A percentile compares a stretch with the other conserved stretches of the same genome.
Evolutionary conservation across 805 yeast species (phyloP).

Genomic region (Ogataea methylovora): DNA sequence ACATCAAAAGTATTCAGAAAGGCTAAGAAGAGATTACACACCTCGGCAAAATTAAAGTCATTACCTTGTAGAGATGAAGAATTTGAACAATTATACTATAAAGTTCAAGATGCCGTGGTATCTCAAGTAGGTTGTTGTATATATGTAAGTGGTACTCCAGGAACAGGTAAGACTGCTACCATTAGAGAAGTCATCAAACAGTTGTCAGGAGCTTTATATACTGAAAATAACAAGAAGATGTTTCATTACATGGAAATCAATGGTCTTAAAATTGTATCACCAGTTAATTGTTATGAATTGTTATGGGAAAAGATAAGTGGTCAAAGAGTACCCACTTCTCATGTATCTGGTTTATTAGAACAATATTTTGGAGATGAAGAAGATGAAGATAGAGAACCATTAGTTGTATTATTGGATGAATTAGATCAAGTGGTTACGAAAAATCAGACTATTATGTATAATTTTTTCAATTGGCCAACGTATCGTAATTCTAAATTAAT

Average conservation of each 20-base stretch:
- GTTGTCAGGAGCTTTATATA: constrained; percentile 29
- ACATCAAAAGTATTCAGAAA: constrained; percentile 21
- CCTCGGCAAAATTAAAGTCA: constrained; percentile 33
- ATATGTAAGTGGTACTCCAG: constrained; percentile 95
- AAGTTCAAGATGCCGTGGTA: constrained; percentile 63
- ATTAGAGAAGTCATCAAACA: constrained; percentile 78
- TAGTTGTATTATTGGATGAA: constrained; percentile 83
- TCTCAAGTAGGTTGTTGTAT: constrained; percentile 74
- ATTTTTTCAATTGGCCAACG: constrained; percentile 97
- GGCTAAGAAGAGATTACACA: constrained; percentile 32
- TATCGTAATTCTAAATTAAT: constrained; percentile 69
- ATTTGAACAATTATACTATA: constrained; percentile 59
- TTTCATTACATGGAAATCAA: constrained; percentile 84
- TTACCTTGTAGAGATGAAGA: constrained; percentile 87
- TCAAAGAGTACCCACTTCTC: constrained; percentile 47
- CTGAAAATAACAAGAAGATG: constrained; percentile 13
- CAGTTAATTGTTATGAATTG: constrained; percentile 73
- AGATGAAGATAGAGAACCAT: constrained; percentile 36
- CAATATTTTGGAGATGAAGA: constrained; percentile 45
- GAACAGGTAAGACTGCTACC: constrained; percentile 95
- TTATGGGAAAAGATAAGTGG: constrained; percentile 74
- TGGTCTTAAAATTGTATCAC: constrained; percentile 77
- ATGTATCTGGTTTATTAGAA: constrained; percentile 64
- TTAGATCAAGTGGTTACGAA: constrained; percentile 84
- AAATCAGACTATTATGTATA: constrained; percentile 83